phyloP scores from a whole-genome alignment of 768 basidiomycete genomes.

The Suillus bovinus region DNA sequence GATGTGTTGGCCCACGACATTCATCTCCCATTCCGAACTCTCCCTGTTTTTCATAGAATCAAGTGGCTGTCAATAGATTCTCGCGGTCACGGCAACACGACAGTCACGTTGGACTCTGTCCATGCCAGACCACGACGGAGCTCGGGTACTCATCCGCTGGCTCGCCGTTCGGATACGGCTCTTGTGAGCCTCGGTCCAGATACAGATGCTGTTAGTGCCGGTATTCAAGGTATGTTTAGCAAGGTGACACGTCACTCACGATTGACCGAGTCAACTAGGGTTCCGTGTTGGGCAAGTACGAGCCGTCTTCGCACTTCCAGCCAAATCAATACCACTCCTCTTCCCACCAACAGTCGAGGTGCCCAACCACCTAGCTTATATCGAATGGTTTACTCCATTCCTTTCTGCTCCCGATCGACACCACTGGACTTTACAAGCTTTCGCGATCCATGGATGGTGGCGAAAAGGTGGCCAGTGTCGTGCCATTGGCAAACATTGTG shows the following conservation, averaged over 20 bases:
- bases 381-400: conserved; percentile 13
- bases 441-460: neutral
- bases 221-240: conserved; percentile 18
- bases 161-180: no score
- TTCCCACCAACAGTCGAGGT: no score
- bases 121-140: conserved; percentile 27
- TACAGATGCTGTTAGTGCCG: conserved; percentile 6
- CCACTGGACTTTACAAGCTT: conserved; percentile 29
- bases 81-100: conserved; percentile 2
- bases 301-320: no score
- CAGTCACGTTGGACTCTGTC: conserved; percentile 13
- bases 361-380: conserved; percentile 16
- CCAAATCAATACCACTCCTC: no score
- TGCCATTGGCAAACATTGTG: conserved; percentile 18
- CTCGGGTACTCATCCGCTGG: neutral
- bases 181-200: conserved; percentile 17
- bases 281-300: no score
- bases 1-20: conserved; percentile 3
- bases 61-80: conserved; percentile 29
- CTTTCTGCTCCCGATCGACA: conserved; percentile 12
- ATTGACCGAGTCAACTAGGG: neutral
- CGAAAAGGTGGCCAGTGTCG: conserved; percentile 21
- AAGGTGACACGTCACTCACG: neutral
- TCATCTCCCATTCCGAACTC: conserved; percentile 14
- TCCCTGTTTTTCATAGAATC: no score